These are phyloP conservation scores for Lepraria neglecta DNA, from an alignment of 495 filamentous ascomycete species.

Conservation along the genomic window DNA sequence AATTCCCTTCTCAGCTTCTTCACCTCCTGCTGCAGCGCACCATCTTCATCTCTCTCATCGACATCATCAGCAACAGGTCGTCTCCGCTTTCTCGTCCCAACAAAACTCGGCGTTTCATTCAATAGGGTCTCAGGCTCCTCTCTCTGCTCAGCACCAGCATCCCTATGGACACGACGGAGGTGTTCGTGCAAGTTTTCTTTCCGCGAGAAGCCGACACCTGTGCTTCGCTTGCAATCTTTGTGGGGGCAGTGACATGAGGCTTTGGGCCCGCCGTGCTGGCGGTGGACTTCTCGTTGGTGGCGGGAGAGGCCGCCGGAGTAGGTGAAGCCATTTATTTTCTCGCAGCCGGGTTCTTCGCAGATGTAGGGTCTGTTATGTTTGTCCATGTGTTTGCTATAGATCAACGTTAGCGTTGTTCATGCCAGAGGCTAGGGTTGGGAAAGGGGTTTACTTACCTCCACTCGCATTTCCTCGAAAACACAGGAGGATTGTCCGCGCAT, in stretches of 20 bases:
- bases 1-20: slow-evolving; percentile 23
- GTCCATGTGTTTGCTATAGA: slow-evolving; percentile 86
- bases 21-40: slow-evolving; percentile 20
- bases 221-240: slow-evolving; percentile 77
- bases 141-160: slow-evolving; percentile 7
- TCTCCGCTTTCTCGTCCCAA: slow-evolving; percentile 17
- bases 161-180: slow-evolving; percentile 36
- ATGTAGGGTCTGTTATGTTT: slow-evolving; percentile 91
- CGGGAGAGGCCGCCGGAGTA: slow-evolving; percentile 83
- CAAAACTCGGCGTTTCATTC: not conserved
- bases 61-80: slow-evolving; percentile 3
- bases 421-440: slow-evolving; percentile 4
- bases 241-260: slow-evolving; percentile 78
- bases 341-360: slow-evolving; percentile 67
- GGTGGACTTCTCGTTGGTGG: slow-evolving; percentile 88
- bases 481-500: slow-evolving; percentile 49
- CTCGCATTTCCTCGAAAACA: slow-evolving; percentile 78
- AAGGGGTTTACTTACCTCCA: slow-evolving; percentile 66
- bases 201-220: slow-evolving; percentile 73
- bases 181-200: slow-evolving; percentile 91
- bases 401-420: slow-evolving; percentile 16
- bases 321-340: slow-evolving; percentile 87
- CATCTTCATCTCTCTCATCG: slow-evolving; percentile 9
- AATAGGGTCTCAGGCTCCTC: not conserved
- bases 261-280: slow-evolving; percentile 75